Conservation (phyloP, 495 filamentous ascomycete genomes). For the Ascodesmis nigricans region DNA sequence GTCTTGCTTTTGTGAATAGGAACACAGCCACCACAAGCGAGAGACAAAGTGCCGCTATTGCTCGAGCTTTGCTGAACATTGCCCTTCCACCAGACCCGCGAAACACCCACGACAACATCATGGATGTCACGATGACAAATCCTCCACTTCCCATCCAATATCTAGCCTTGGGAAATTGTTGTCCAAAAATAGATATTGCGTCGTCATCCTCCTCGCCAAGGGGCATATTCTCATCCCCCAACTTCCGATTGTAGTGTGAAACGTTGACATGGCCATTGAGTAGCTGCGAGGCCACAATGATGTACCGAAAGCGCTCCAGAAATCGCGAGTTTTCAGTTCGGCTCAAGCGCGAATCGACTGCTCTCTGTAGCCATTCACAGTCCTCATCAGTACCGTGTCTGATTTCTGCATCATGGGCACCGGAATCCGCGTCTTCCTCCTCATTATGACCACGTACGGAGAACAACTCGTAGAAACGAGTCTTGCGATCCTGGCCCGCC, state of each 20-base stretch:
- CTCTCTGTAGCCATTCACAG: slow-evolving; percentile 25
- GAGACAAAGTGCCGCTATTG: slow-evolving; percentile 15
- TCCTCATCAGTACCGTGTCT: too few relatives aligned
- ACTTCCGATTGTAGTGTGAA: slow-evolving; percentile 21
- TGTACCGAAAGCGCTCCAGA: slow-evolving; percentile 86
- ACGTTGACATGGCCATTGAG: slow-evolving; percentile 44
- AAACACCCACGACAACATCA: slow-evolving; percentile 19
- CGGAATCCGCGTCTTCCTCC: too few relatives aligned
- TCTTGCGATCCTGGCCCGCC: slow-evolving; percentile 12
- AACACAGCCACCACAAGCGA: slow-evolving; percentile 34
- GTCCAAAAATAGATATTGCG: slow-evolving; percentile 27
- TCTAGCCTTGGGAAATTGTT: slow-evolving; percentile 13
- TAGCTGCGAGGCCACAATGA: slow-evolving; percentile 83
- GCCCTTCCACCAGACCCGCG: slow-evolving; percentile 21
- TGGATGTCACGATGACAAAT: slow-evolving; percentile 15
- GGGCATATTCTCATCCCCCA: slow-evolving; percentile 16
- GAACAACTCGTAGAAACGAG: slow-evolving; percentile 17
- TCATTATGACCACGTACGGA: slow-evolving; percentile 13
- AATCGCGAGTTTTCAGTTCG: slow-evolving; percentile 68
- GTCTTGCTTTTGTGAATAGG: slow-evolving; percentile 41
- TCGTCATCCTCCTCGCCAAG: slow-evolving; percentile 24
- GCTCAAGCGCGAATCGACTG: slow-evolving; percentile 54
- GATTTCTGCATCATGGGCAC: too few relatives aligned
- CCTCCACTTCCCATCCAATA: slow-evolving; percentile 21
- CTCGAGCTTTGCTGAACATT: slow-evolving; percentile 23